These are phyloP conservation scores for Penicillium sp. DNA, from an alignment of 2,329 filamentous ascomycete genomes.

Conservation along the genomic window DNA sequence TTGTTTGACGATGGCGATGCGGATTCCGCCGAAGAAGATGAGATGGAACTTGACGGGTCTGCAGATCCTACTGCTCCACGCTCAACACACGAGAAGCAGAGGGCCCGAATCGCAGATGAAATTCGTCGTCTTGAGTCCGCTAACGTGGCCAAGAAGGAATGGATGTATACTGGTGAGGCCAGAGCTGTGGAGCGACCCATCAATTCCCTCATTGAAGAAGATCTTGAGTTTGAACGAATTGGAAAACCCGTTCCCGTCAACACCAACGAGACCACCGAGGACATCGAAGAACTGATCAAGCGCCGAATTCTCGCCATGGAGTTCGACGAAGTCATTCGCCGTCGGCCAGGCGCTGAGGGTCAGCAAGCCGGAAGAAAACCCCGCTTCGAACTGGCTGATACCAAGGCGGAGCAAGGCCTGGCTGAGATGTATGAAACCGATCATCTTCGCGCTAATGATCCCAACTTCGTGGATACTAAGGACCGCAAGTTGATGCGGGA, in stretches of 20 bases:
- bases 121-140: slow-evolving; percentile 88
- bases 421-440: slow-evolving; percentile 95
- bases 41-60: slow-evolving; percentile 66
- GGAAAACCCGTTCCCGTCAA: slow-evolving; percentile 95
- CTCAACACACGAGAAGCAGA: slow-evolving; percentile 82
- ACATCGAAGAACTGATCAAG: slow-evolving; percentile 92
- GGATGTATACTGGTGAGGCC: slow-evolving; percentile 87
- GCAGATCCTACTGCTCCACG: slow-evolving; percentile 25
- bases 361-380: slow-evolving; percentile 66
- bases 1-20: slow-evolving; percentile 72
- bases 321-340: slow-evolving; percentile 85
- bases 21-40: slow-evolving; percentile 53
- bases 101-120: slow-evolving; percentile 81
- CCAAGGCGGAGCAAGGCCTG: slow-evolving; percentile 79
- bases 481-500: slow-evolving; percentile 80
- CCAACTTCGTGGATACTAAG: slow-evolving; percentile 74
- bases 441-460: slow-evolving; percentile 73
- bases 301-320: slow-evolving; percentile 83
- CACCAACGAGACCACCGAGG: slow-evolving; percentile 84
- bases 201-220: slow-evolving; percentile 91
- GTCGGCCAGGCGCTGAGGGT: slow-evolving; percentile 71
- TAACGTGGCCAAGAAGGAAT: slow-evolving; percentile 84
- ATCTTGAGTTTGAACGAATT: slow-evolving; percentile 91
- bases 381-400: slow-evolving; percentile 78
- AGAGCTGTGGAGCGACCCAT: slow-evolving; percentile 75